These are phyloP conservation scores for Penicillium psychrosexuale DNA, from an alignment of 2,329 filamentous ascomycete species.

Conservation along the genomic window DNA sequence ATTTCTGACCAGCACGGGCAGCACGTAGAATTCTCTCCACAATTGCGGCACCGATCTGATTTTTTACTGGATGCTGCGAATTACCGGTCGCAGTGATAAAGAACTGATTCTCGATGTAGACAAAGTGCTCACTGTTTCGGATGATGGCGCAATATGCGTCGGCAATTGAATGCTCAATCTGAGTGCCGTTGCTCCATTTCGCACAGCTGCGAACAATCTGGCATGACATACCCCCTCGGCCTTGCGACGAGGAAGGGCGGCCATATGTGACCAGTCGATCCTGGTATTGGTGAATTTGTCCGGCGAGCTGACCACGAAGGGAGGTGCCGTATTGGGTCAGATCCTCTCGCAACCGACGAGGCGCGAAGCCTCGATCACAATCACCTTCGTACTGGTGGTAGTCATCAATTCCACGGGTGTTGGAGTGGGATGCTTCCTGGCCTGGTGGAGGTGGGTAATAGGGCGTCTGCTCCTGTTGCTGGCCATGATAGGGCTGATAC, in stretches of 20 bases:
- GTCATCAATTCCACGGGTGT: conserved; percentile 34
- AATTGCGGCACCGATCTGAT: conserved; percentile 85
- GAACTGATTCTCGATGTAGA: conserved; percentile 99
- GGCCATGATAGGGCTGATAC: conserved; percentile 3
- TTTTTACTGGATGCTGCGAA: conserved; percentile 78
- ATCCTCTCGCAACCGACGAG: conserved; percentile 39
- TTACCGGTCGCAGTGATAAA: conserved; percentile 94
- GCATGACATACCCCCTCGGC: conserved; percentile 37
- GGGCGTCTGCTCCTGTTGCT: conserved; percentile 28
- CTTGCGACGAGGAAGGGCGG: conserved; percentile 22
- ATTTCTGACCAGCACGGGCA: conserved; percentile 77
- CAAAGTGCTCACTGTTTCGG: conserved; percentile 79
- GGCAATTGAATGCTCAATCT: conserved; percentile 76
- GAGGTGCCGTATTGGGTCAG: conserved; percentile 38
- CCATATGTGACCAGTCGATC: conserved; percentile 32
- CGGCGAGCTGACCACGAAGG: conserved; percentile 41
- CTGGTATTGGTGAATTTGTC: conserved; percentile 46
- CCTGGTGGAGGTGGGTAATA: conserved; percentile 45
- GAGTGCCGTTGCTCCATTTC: conserved; percentile 95
- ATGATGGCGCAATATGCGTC: conserved; percentile 86
- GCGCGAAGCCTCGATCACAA: conserved; percentile 33
- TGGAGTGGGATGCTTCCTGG: conserved; percentile 32
- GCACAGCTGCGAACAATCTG: conserved; percentile 69
- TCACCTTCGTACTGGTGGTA: conserved; percentile 35
- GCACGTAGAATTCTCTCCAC: conserved; percentile 85